Evolutionary conservation across 2,329 filamentous ascomycete genomes (phyloP), one percentile per base, ranked within the genome.

Genomic region (Aspergillus pseudoglaucus): DNA sequence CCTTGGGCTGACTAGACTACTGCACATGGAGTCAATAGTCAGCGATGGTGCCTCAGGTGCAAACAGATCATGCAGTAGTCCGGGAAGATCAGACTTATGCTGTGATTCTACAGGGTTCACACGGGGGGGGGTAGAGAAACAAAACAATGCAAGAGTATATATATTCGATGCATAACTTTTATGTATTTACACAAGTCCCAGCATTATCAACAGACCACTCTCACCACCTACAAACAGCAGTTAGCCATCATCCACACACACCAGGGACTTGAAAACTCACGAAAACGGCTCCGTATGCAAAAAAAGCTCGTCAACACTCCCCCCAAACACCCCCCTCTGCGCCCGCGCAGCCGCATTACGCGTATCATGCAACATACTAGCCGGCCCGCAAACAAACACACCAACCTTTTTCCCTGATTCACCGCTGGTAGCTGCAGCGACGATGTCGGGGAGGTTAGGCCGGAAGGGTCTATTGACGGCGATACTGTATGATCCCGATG

Each of bases 251-350:
- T n/a, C n/a, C n/a, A 18, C 18, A 20, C 10, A 23, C 20, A 4
- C n/a, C 3, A 15, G n/a, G 23, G 20, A 3, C 23, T n/a, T 12
- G 20, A 10, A 33, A 65, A 70, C 71, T 70, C 57, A 75, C 52
- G 66, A 69, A 52, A 77, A 77, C 46, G 72, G 65, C 59, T 78
- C 75, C 18, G 68, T 66, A 59, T 77, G 74, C 47, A 77, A 51
- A 59, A 73, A 75, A 2, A 76, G 62, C 27, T 70, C 67, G 42
- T 55, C 59, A 1, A 52, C 22, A 15, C 27, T 56, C 5, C 58
- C 63, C 15, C 54, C 64, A 6, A 73, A 22, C 10, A 71, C 65
- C 6, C 51, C 50, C 46, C 67, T 43, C 46, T 78, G 74, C 37
- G 67, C 68, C n/a, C 46, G 46, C 1, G 74, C 73, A 17, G 74